These are phyloP conservation scores for Colletotrichum karsti DNA, from an alignment of 2,329 filamentous ascomycete species.

Conservation along the genomic window DNA sequence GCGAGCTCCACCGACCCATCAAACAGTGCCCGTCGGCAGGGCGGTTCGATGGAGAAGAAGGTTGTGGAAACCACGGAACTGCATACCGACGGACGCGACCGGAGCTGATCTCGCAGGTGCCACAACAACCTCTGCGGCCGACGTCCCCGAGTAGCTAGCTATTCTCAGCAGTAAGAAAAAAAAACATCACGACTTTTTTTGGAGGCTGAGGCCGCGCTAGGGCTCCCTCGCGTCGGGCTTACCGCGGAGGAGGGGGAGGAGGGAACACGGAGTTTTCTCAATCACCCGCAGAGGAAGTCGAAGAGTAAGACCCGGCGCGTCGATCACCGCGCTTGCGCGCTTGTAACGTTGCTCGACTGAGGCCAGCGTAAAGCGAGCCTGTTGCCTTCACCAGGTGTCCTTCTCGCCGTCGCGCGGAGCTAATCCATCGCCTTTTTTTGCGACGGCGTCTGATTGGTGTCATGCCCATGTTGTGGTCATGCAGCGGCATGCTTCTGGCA, in stretches of 20 bases:
- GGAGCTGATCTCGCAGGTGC: not conserved
- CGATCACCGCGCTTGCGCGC: slow-evolving; percentile 23
- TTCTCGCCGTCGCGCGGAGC: not conserved
- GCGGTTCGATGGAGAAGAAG: not conserved
- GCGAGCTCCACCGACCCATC: slow-evolving; percentile 9
- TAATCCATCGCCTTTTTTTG: not conserved
- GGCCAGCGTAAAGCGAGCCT: slow-evolving; percentile 3
- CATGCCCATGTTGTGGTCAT: not conserved
- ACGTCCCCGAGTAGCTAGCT: not conserved
- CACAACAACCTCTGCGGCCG: not conserved
- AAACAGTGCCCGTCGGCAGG: not conserved
- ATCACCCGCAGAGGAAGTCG: not conserved
- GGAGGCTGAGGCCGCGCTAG: not conserved
- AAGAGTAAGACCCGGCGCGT: not conserved
- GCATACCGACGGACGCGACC: not conserved
- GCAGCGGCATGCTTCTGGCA: not conserved
- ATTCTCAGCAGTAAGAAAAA: not conserved
- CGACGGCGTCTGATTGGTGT: slow-evolving; percentile 6
- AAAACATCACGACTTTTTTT: not conserved
- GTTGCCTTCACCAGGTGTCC: not conserved
- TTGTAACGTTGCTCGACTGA: slow-evolving; percentile 25
- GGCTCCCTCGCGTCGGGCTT: not conserved
- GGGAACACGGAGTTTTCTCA: not conserved
- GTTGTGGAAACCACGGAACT: not conserved
- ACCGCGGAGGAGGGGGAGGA: not conserved